Conservation (phyloP, 306 rosid genomes). For the Casuarina cunninghamiana region DNA sequence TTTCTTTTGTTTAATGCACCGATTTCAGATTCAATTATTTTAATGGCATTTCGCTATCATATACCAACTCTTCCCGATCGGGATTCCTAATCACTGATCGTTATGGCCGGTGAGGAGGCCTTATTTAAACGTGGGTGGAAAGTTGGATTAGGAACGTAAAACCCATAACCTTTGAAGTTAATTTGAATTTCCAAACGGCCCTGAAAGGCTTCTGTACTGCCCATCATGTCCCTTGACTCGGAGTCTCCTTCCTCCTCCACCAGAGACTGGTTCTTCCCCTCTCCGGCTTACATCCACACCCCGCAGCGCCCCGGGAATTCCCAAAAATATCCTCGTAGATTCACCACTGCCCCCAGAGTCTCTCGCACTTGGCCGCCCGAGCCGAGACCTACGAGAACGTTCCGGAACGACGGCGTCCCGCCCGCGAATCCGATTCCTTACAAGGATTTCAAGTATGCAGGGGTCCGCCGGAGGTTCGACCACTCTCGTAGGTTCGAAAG, state of each 20-base stretch:
- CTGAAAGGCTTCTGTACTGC: not conserved
- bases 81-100: no score
- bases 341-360: constrained; percentile 39
- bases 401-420: constrained; percentile 3
- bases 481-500: constrained; percentile 34
- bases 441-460: constrained; percentile 26
- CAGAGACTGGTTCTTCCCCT: constrained; percentile 83
- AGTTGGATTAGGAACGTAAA: not conserved
- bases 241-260: constrained; percentile 48
- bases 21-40: no score
- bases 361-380: constrained; percentile 34
- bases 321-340: constrained; percentile 46
- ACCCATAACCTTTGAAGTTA: not conserved
- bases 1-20: no score
- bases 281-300: constrained; percentile 58
- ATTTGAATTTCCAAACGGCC: not conserved
- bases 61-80: no score
- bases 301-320: constrained; percentile 20
- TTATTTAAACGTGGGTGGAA: no score
- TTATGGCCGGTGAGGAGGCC: no score
- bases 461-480: constrained; percentile 51
- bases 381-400: not conserved
- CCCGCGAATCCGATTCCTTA: constrained; percentile 7
- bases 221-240: constrained; percentile 45
- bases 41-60: no score